phyloP scores from a whole-genome alignment of 2,329 filamentous ascomycete genomes.

The Trichoderma oligosporum region DNA sequence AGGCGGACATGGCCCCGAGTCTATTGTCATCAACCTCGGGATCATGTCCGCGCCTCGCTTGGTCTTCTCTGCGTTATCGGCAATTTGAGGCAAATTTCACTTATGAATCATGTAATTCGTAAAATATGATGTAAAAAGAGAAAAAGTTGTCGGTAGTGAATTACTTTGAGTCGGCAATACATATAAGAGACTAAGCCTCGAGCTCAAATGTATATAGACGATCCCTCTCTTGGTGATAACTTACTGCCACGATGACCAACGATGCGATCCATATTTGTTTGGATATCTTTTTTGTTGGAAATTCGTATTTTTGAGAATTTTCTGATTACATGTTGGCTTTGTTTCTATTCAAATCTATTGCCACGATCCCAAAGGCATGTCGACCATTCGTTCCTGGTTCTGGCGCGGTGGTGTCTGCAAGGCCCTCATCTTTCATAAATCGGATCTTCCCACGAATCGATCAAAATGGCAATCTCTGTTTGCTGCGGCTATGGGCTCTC shows the following conservation, averaged over 20 bases:
- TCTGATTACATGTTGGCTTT: too few species aligned
- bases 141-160: not conserved
- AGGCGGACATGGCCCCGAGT: not conserved
- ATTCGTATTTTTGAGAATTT: too few species aligned
- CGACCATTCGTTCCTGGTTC: not conserved
- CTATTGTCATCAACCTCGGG: not conserved
- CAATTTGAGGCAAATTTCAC: not conserved
- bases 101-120: not conserved
- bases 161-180: not conserved
- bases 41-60: not conserved
- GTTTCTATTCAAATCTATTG: too few species aligned
- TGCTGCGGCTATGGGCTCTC: not conserved
- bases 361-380: too few species aligned
- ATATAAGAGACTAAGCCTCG: not conserved
- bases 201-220: not conserved
- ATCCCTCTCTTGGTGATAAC: not conserved
- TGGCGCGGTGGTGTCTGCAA: constrained; percentile 3
- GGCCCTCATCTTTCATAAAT: constrained; percentile 1
- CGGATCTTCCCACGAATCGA: not conserved
- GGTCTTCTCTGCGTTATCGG: not conserved
- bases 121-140: not conserved
- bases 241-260: not conserved
- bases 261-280: too few species aligned
- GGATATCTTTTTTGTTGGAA: too few species aligned
- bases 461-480: not conserved